Evolutionary conservation across 352 stramenopile genomes (phyloP), one percentile per base, ranked within the genome.

Genomic region (Thalassiosira hispida): DNA sequence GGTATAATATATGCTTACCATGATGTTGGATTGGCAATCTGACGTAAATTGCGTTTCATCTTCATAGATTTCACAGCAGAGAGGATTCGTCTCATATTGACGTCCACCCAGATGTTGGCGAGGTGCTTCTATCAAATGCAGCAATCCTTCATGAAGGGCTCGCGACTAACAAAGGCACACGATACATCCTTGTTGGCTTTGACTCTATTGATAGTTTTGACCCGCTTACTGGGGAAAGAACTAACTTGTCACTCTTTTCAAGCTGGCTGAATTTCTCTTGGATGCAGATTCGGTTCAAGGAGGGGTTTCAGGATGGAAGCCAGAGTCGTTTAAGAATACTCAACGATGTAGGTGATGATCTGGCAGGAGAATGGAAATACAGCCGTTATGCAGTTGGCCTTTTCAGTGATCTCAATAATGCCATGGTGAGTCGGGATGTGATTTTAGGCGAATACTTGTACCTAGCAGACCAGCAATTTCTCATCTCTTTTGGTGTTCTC

Each of bases 151-250:
- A 90, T 56, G 84, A 90, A 56, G 84, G 84, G 14, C 40, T 85
- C 5, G 63, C 70, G 38, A 76, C 80, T 2, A 80, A 72, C 14
- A 78, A 78, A 25, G 84, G 84, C 11, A 79, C 72, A 16, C 60
- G 84, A 42, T 85, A 84, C 29, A 85, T 90, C 35, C 60, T 90
- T 22, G 79, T 90, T 31, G 84, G 81, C 40, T 90, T 89, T 53
- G 64, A 84, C 29, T 60, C 46, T 2, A 78, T 90, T 18, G 84
- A 90, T 47, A 33, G 47, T 22, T 64, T 81, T 1, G 78, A 90
- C 88, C 84, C 84, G 18, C 81, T 77, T n/a, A 78, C 49, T 1
- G 31, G 62, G n/a, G 33, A 60, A 23, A 7, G 18, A 6, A 88
- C 73, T 14, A 75, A 71, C 25, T 60, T 90, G 40, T 62, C 52